Evolutionary conservation across 164 flowering plant genomes (phyloP), one percentile per base, ranked within the genome.

Genomic region (Chimonanthus praecox): DNA sequence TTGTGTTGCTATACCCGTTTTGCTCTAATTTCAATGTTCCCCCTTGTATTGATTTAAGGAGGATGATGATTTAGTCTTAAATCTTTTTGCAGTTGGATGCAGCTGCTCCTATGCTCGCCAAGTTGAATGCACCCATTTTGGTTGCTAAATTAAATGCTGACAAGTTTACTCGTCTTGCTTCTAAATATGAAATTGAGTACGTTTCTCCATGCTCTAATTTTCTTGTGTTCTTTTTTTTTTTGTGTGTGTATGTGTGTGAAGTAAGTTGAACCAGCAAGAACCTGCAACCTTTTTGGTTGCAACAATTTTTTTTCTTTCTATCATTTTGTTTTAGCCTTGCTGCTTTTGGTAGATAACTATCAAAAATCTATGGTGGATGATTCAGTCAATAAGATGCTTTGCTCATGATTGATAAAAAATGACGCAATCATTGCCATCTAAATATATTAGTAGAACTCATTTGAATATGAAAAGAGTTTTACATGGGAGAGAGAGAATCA

Each of bases 141-240:
- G 83, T 96, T 70, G 99, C 97, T 33, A 96, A 96, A 87, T 78
- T 96, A 68, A 77, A 96, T 83, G 99, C 94, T 60, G 99, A 96
- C 87, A 96, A 92, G 84, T 88, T 63, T 72, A 83, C 77, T 21
- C 84, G 87, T 61, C 81, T 96, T 71, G 88, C 80, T 74, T 49
- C 75, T 7, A 94, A 92, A 87, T 81, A 90, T 73, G 93, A 94
- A 0, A 74, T 96, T 69, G 95, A 87, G 99, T 96, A 94, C 77
- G 98, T 49, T 70, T 6, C 73, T 76, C 20, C 50, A 13, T 48
- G 45, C 70, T 64, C 69, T 67, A 51, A 63, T 51, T 10, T 51
- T 49, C 49, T 64, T 10, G 7, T 8, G 6, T 21, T 58, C 58
- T 3, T 13, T 58, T 43, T n/a, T n/a, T n/a, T n/a, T n/a, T n/a